Base-by-base conservation (phyloP, 1,284 basidiomycete species). In the Moesziomyces aphidis region DNA sequence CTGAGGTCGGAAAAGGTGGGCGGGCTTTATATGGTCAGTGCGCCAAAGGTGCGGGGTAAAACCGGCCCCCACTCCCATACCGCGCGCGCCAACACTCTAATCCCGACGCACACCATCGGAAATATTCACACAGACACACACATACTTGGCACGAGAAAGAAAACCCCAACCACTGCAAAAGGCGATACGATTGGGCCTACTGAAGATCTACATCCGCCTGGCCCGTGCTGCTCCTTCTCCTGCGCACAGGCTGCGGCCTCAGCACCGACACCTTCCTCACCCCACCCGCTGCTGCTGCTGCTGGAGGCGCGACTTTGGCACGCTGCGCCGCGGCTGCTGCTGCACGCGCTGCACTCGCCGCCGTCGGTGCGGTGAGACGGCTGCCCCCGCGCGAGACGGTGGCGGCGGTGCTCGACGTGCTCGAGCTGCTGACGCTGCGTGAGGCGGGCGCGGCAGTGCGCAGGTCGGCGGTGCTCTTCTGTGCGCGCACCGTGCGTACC, bases 281-380 rank as follows among this genome's bases (percentile, higher is more conserved):
- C 54, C 26, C 26, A 7, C 9, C 23, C 26, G 7, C 45, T 34
- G 26, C 10, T 34, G 43, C 6, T 34, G 21, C 17, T 15, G 22
- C 21, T 39, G 19, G 17, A 15, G 10, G 34, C 7, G 13, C 13
- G n/a, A n/a, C 31, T 26, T 13, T 31, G 11, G 46, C 24, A 19
- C 48, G 42, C 34, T 31, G 31, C 9, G 42, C 34, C 0, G 10
- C 15, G 26, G 28, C 53, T 1, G 66, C 65, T 5, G 73, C 67
- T 0, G 73, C 73, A 8, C 73, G 36, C 0, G 66, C 67, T 4
- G 67, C 62, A 45, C 54, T 56, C 2, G 73, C 73, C 0, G 73
- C 67, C 4, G 73, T 75, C 0, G 67, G 73, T 5, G 66, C 66
- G 2, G 55, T 66, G 51, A 75, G 50, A 39, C 67, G 50, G 34